These are phyloP conservation scores for Talaromyces wortmannii DNA, from an alignment of 495 filamentous ascomycete genomes.

Conservation along the genomic window DNA sequence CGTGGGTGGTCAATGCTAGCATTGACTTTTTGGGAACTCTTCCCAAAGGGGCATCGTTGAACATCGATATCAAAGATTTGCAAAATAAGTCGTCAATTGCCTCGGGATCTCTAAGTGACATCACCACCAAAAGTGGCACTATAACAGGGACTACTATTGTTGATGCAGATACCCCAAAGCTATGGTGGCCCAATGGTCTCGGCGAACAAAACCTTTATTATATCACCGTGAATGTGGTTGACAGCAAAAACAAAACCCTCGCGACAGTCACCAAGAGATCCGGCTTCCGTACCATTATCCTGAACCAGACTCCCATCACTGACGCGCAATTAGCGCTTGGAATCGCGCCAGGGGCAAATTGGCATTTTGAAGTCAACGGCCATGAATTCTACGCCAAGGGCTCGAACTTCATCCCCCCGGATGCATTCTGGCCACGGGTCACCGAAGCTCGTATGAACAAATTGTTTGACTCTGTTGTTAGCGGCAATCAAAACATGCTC, in stretches of 20 bases:
- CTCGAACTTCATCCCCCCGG: constrained; percentile 60
- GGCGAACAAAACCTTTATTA: constrained; percentile 57
- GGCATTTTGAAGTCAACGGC: constrained; percentile 66
- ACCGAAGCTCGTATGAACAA: constrained; percentile 45
- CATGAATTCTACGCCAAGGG: constrained; percentile 64
- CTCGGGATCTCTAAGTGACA: constrained; percentile 31
- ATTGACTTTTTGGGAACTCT: constrained; percentile 53
- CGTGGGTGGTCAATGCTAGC: constrained; percentile 67
- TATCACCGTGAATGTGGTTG: constrained; percentile 42
- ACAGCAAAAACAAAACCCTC: constrained; percentile 21
- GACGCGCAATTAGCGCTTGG: constrained; percentile 48
- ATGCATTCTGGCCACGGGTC: constrained; percentile 60
- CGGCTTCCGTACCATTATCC: constrained; percentile 62
- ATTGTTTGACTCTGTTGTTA: constrained; percentile 49
- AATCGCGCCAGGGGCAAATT: constrained; percentile 57
- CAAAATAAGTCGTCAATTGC: constrained; percentile 37
- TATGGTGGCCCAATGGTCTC: constrained; percentile 60
- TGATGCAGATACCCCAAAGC: constrained; percentile 34
- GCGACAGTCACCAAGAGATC: constrained; percentile 48
- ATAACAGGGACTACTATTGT: constrained; percentile 47
- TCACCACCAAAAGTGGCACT: constrained; percentile 35
- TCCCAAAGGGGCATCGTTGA: constrained; percentile 39
- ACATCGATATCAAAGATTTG: constrained; percentile 45
- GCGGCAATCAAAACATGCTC: constrained; percentile 64
- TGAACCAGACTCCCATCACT: constrained; percentile 55